These are phyloP conservation scores for Cryptococcus hybrid DNA, from an alignment of 1,284 basidiomycete species.

Conservation along the genomic window DNA sequence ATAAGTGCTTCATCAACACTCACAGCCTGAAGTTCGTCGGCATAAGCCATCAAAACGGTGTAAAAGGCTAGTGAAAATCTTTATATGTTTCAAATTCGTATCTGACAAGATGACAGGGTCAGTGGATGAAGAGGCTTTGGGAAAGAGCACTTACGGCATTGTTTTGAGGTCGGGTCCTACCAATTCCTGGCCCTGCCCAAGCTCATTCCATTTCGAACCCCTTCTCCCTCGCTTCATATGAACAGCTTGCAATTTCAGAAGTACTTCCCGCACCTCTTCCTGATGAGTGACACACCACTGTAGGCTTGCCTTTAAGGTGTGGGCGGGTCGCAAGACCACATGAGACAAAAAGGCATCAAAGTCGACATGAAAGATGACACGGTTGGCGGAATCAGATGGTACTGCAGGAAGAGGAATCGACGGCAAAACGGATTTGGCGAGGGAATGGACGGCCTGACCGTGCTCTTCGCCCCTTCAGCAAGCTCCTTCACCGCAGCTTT, in stretches of 20 bases:
- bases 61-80: conserved; percentile 82
- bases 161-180: conserved; percentile 62
- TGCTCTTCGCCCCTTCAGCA: neutral
- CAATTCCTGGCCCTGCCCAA: conserved; percentile 78
- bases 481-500: neutral
- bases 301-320: conserved; percentile 76
- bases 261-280: conserved; percentile 68
- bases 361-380: conserved; percentile 88
- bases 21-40: conserved; percentile 91
- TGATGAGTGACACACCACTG: conserved; percentile 87
- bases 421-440: conserved; percentile 23
- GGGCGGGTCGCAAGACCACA: conserved; percentile 77
- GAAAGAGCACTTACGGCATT: conserved; percentile 73
- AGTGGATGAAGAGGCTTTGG: neutral
- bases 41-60: conserved; percentile 81
- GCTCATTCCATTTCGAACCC: conserved; percentile 93
- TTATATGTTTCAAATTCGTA: conserved; percentile 68
- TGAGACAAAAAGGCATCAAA: conserved; percentile 98
- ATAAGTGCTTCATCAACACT: conserved; percentile 95
- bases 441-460: conserved; percentile 1
- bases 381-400: conserved; percentile 43
- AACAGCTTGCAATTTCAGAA: conserved; percentile 91
- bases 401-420: conserved; percentile 9
- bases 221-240: conserved; percentile 85
- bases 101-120: conserved; percentile 19